Percentiles rank a stretch among this genome's conserved stretches.
These are phyloP conservation scores for Lolium perenne DNA, from an alignment of 176 grass and related monocot species.

Conservation along the genomic window DNA sequence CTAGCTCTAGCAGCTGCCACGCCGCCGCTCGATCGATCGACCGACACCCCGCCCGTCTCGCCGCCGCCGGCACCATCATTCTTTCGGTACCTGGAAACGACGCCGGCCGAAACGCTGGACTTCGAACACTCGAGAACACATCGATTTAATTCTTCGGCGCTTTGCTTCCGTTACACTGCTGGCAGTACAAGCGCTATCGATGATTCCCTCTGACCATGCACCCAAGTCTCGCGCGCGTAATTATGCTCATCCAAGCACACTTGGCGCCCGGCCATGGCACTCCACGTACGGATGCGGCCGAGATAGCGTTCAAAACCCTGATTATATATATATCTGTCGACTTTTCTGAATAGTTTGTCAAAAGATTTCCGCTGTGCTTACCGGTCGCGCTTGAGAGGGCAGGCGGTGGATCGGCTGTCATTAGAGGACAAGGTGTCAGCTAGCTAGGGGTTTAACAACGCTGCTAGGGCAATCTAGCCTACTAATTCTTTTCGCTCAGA, in stretches of 20 bases:
- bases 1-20: background rate
- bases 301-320: constrained; percentile 56
- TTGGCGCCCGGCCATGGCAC: background rate
- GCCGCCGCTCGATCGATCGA: background rate
- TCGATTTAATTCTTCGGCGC: constrained; percentile 1
- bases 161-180: constrained; percentile 27
- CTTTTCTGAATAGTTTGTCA: constrained; percentile 13
- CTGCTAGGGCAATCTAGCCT: constrained; percentile 46
- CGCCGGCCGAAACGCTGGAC: constrained; percentile 22
- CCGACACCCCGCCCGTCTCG: background rate
- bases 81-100: background rate
- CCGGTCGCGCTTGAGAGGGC: constrained; percentile 11
- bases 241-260: constrained; percentile 5
- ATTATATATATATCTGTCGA: background rate
- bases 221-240: background rate
- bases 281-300: constrained; percentile 41
- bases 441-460: background rate
- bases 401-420: background rate
- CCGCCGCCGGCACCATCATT: constrained; percentile 40
- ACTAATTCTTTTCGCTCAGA: constrained; percentile 37
- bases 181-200: background rate
- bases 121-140: constrained; percentile 30
- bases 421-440: constrained; percentile 25
- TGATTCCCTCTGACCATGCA: background rate
- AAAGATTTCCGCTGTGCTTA: constrained; percentile 44